These are phyloP conservation scores for Diplodia intermedia DNA, from an alignment of 2,329 filamentous ascomycete genomes.

Conservation along the genomic window DNA sequence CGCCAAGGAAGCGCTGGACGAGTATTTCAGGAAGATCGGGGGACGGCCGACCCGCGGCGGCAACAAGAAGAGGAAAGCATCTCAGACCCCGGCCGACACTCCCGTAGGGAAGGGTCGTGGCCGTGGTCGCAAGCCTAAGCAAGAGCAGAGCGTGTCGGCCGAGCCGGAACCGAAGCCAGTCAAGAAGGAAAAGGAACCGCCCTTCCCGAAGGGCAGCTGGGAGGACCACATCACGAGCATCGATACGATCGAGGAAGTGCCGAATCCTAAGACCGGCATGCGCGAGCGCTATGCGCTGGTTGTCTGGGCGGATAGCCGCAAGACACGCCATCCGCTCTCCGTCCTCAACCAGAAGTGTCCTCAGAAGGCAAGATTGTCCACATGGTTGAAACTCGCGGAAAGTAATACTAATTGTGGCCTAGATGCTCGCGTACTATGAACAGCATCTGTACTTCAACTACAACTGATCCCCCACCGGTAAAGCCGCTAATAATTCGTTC, in stretches of 20 bases:
- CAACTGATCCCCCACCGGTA: neutral
- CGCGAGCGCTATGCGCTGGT: constrained; percentile 70
- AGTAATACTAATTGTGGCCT: neutral
- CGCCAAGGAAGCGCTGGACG: constrained; percentile 63
- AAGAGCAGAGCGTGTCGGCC: constrained; percentile 37
- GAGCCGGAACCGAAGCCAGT: constrained; percentile 38
- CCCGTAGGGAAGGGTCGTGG: constrained; percentile 21
- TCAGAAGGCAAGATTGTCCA: constrained; percentile 66
- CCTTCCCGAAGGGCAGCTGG: constrained; percentile 76
- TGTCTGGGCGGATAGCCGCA: constrained; percentile 75
- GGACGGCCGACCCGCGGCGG: constrained; percentile 64
- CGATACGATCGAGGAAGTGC: constrained; percentile 73
- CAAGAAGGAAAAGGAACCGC: constrained; percentile 60
- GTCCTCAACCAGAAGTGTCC: constrained; percentile 78
- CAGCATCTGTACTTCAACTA: constrained; percentile 50
- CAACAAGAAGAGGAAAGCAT: constrained; percentile 56
- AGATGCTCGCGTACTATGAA: constrained; percentile 60
- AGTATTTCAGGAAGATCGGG: constrained; percentile 69
- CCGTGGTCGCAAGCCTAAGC: constrained; percentile 39
- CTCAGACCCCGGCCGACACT: constrained; percentile 7
- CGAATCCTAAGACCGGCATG: constrained; percentile 48
- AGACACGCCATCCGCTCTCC: constrained; percentile 73
- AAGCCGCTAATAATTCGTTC: constrained; percentile 18
- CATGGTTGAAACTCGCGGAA: neutral
- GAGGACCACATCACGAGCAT: constrained; percentile 74